Evolutionary conservation across 2,329 filamentous ascomycete species (phyloP), one percentile per base, ranked within the genome.

Genomic region (Elsinoe necatrix): DNA sequence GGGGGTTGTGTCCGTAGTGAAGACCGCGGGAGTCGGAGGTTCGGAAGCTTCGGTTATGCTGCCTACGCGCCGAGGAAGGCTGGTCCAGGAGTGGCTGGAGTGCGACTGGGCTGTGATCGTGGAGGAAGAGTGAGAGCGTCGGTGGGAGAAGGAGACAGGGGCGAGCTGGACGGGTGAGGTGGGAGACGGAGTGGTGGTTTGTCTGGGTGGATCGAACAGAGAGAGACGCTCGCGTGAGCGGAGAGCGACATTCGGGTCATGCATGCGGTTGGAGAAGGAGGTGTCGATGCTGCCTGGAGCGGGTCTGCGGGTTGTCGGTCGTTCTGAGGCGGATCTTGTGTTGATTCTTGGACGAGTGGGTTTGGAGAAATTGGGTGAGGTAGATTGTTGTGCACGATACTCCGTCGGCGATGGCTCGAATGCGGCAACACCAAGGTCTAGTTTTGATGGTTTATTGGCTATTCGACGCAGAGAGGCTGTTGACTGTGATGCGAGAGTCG

Each of bases 391-490:
- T 31, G 54, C 16, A 55, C 20, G 57, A 3, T 48, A 29, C 41
- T 58, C 57, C 27, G 51, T n/a, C 12, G 62, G 61, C 51, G 57
- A 23, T 50, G 73, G 72, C 39, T 75, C 73, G 59, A 78, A 78
- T 2, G 74, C 75, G 51, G 75, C 75, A 25, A 70, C 68, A 56
- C 75, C 74, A 27, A 78, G 72, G 52, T 77, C 74, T 27, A 78
- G 67, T 63, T 74, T 68, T 66, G 76, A 60, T 61, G 75, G 69
- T 67, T 78, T 70, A 61, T 75, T 75, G 72, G 48, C 74, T 71
- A 61, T 70, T 69, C 48, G 73, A 69, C 60, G 76, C 2, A 45
- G 16, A n/a, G 39, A 42, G 18, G 21, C 43, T 12, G n/a, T 55
- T 7, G 52, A 55, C 4, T 43, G 52, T n/a, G 34, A 42, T 27